These are phyloP conservation scores for Boletus vermiculosoides DNA, from an alignment of 768 basidiomycete genomes.

Conservation along the genomic window DNA sequence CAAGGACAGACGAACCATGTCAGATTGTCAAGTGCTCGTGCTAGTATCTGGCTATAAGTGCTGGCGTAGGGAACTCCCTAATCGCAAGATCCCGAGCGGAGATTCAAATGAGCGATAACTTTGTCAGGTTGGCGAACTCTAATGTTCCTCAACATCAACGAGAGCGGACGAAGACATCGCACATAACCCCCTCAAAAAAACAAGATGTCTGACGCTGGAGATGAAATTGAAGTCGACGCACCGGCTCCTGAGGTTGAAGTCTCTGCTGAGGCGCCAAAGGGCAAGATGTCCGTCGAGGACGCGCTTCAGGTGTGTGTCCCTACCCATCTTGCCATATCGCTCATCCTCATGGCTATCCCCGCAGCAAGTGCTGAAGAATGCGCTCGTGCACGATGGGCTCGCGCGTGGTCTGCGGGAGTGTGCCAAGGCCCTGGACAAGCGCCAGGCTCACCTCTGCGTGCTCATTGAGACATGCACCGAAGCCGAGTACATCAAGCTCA, in stretches of 20 bases:
- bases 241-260: slow-evolving; percentile 72
- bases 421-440: slow-evolving; percentile 98
- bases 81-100: slow-evolving; percentile 54
- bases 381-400: slow-evolving; percentile 96
- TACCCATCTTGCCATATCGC: neutral
- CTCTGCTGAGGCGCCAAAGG: slow-evolving; percentile 86
- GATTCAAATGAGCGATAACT: slow-evolving; percentile 41
- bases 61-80: neutral
- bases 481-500: slow-evolving; percentile 99
- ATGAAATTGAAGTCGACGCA: slow-evolving; percentile 79
- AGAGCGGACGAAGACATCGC: slow-evolving; percentile 92
- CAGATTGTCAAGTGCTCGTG: neutral
- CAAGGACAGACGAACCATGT: slow-evolving; percentile 30
- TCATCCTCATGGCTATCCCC: slow-evolving; percentile 4
- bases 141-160: slow-evolving; percentile 78
- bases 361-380: slow-evolving; percentile 98
- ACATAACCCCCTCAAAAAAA: slow-evolving; percentile 30
- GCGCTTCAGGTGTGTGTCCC: slow-evolving; percentile 71
- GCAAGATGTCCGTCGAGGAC: slow-evolving; percentile 94
- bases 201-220: slow-evolving; percentile 96
- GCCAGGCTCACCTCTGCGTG: slow-evolving; percentile 97
- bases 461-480: slow-evolving; percentile 99
- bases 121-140: slow-evolving; percentile 41
- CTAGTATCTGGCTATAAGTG: neutral
- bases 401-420: slow-evolving; percentile 97